phyloP scores from a whole-genome alignment of 805 yeast genomes.

The Lipomyces spencermartinsiae region DNA sequence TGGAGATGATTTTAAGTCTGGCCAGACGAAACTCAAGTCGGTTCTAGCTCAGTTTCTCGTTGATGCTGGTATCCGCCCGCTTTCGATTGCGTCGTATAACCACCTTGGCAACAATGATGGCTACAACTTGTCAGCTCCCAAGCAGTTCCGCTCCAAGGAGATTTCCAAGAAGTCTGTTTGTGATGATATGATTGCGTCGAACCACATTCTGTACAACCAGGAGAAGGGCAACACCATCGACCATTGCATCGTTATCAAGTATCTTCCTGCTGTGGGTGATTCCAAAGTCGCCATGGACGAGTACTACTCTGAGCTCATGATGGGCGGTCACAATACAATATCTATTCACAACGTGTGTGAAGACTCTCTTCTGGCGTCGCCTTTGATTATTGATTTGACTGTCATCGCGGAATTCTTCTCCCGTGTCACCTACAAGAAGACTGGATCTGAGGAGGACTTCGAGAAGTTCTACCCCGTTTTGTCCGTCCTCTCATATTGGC shows the following conservation, averaged over 20 bases:
- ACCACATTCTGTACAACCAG: conserved; percentile 81
- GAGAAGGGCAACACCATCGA: conserved; percentile 79
- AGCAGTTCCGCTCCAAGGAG: conserved; percentile 94
- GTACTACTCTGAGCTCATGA: conserved; percentile 94
- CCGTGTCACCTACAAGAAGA: conserved; percentile 78
- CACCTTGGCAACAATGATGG: conserved; percentile 98
- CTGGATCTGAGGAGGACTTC: conserved; percentile 55
- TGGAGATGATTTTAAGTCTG: conserved; percentile 96
- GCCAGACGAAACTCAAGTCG: conserved; percentile 95
- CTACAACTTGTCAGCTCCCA: conserved; percentile 85
- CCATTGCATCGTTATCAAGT: conserved; percentile 94
- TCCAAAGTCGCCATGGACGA: conserved; percentile 99
- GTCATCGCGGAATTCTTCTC: conserved; percentile 89
- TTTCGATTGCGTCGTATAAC: conserved; percentile 93
- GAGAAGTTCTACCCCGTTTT: conserved; percentile 81
- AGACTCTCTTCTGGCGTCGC: conserved; percentile 93
- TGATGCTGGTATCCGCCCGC: conserved; percentile 96
- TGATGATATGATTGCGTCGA: conserved; percentile 91
- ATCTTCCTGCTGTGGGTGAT: conserved; percentile 93
- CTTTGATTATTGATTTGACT: conserved; percentile 88
- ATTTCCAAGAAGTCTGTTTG: conserved; percentile 91
- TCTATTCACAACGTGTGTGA: conserved; percentile 96
- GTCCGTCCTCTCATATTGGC: conserved; percentile 90
- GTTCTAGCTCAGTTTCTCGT: conserved; percentile 94
- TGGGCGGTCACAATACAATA: conserved; percentile 95